Evolutionary conservation across 345 rosid species (phyloP), one percentile per base, ranked within the genome.

Genomic region (Ricinus communis): DNA sequence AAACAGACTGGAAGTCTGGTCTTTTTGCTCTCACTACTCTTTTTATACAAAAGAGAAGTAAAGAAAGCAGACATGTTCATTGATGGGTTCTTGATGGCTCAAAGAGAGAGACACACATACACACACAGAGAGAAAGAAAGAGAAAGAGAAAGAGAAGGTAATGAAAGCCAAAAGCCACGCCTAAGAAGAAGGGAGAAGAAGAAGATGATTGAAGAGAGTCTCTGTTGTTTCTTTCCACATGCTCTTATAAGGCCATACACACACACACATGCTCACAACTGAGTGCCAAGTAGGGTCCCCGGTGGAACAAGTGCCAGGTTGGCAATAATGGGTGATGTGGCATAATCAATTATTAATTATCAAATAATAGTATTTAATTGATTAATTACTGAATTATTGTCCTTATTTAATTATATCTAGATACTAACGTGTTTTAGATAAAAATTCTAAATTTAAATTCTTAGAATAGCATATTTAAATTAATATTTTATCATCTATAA

Each of bases 81-180:
- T 77, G 82, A 78, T 71, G 81, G 66, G 72, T 75, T 69, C 50
- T 80, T 38, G 79, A 77, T 53, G 16, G 46, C 27, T 61, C 63
- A 58, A 54, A 15, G 71, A 72, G 61, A 55, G 76, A 55, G n/a
- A n/a, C n/a, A n/a, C n/a, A n/a, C n/a, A n/a, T n/a, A n/a, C n/a
- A n/a, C n/a, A n/a, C n/a, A n/a, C n/a, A n/a, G n/a, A n/a, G n/a
- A n/a, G n/a, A n/a, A n/a, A n/a, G n/a, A n/a, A n/a, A n/a, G n/a
- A n/a, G n/a, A n/a, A n/a, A n/a, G n/a, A n/a, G n/a, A n/a, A n/a
- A n/a, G n/a, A n/a, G n/a, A 70, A 65, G 57, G 85, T 51, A 86
- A 86, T 86, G 83, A 86, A 82, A 84, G 88, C 78, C 82, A 71
- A 81, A 81, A 71, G 81, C 76, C 88, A 84, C 90, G 90, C 90